These are phyloP conservation scores for Beverwykella pulmonaria DNA, from an alignment of 495 filamentous ascomycete genomes.

Conservation along the genomic window DNA sequence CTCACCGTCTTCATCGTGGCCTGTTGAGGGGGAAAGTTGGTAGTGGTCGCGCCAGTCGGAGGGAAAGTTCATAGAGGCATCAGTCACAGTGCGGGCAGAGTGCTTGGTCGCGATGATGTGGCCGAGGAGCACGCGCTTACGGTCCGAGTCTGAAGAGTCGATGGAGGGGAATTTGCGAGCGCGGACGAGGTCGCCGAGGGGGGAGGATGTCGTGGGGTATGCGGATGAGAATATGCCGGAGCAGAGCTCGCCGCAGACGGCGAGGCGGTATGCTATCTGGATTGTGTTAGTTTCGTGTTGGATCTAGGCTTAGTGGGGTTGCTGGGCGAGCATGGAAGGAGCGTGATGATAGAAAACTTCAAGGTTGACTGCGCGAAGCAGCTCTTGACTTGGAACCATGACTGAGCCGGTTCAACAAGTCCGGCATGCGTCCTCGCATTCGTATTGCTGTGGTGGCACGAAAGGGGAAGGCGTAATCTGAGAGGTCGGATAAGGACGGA, in stretches of 20 bases:
- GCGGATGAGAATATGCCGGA: constrained; percentile 72
- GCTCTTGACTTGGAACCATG: too few species aligned
- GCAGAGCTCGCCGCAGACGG: constrained; percentile 73
- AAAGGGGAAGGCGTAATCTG: constrained; percentile 6
- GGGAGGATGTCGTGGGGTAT: constrained; percentile 51
- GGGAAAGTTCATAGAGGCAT: constrained; percentile 75
- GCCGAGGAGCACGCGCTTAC: constrained; percentile 69
- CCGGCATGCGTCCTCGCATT: too few species aligned
- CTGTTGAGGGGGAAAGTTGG: constrained; percentile 45
- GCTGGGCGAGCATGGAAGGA: not conserved
- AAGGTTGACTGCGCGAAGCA: too few species aligned
- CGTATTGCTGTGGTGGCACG: not conserved
- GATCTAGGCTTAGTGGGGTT: constrained; percentile 5
- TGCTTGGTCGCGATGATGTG: constrained; percentile 79
- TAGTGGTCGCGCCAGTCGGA: constrained; percentile 55
- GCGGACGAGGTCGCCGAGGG: constrained; percentile 48
- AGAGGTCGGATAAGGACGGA: not conserved
- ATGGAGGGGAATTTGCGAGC: constrained; percentile 40
- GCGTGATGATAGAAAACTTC: too few species aligned
- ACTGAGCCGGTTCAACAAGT: too few species aligned
- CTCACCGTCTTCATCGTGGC: constrained; percentile 70
- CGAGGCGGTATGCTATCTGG: constrained; percentile 82
- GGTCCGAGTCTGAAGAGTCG: constrained; percentile 53
- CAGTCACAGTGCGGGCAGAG: constrained; percentile 62
- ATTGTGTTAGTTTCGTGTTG: constrained; percentile 14